Base-by-base conservation (phyloP, 352 stramenopile species). In the Phytophthora pseudosyringae region DNA sequence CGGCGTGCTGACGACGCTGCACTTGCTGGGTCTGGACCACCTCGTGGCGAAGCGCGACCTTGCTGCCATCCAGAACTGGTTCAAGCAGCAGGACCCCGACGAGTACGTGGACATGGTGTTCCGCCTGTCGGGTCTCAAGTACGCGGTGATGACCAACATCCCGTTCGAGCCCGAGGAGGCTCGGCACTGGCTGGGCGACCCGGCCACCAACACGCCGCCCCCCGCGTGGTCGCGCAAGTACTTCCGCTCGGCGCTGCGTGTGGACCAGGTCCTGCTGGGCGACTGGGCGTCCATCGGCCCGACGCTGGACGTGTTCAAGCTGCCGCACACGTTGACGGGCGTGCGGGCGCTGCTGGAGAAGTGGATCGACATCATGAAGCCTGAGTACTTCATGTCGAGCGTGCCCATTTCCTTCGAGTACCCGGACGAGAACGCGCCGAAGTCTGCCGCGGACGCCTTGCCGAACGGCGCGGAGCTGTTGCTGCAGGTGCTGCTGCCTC, bases 141-240 rank as follows among this genome's bases (percentile, higher is more conserved):
- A 98, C 70, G 92, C 88, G 7, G 86, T 98, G 38, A 98, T 98
- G 93, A 98, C 95, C 21, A 98, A 98, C 73, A 97, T 98, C 78
- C 95, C 95, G 52, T 98, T 90, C 55, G 78, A 90, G 33, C 73
- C 73, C 4, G 64, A 83, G 26, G 81, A 90, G 54, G 77, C 81
- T 59, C 73, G 78, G 15, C 76, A 87, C 67, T 87, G 78, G 78
- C 65, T 87, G 32, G 75, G 67, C 21, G 70, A 87, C 46, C 69
- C 75, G 8, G 60, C 58, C 26, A 80, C 60, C 25, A 77, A 73
- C 41, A 75, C 64, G 31, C 60, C 74, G 18, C 78, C 78, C 21
- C 72, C 75, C 15, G 73, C 71, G 46, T 87, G 78, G 78, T 85
- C 75, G 39, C 76, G 73, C 59, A 79, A 76, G 38, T 86, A 88